A percentile compares a stretch with the other conserved stretches of the same genome.
Conservation (phyloP, 768 basidiomycete species). For the Lactarius tabidus region DNA sequence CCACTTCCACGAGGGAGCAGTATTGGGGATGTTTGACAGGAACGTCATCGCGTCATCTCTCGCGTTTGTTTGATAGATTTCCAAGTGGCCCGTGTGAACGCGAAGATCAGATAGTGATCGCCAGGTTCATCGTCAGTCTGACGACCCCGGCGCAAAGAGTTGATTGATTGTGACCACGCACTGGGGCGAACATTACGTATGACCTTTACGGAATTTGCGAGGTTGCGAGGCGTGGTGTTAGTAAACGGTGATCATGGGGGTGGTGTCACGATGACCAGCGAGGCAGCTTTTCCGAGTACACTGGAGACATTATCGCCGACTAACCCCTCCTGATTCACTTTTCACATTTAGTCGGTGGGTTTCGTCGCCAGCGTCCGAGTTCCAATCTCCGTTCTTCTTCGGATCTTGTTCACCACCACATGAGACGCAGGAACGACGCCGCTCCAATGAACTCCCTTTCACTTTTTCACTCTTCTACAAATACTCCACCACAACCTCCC, state of each 20-base stretch:
- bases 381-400: not conserved
- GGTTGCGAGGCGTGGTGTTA: not conserved
- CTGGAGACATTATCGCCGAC: no score
- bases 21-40: not conserved
- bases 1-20: not conserved
- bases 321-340: not conserved
- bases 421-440: not conserved
- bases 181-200: not conserved
- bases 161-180: not conserved
- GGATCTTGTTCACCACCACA: not conserved
- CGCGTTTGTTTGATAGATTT: not conserved
- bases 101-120: not conserved
- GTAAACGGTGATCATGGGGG: not conserved
- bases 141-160: not conserved
- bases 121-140: not conserved
- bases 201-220: not conserved
- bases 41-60: not conserved
- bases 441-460: not conserved
- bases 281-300: not conserved
- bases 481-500: not conserved
- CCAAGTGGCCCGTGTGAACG: not conserved
- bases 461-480: not conserved
- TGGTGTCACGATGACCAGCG: not conserved
- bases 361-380: not conserved
- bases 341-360: not conserved